phyloP scores from a whole-genome alignment of 331 rosid genomes.

The Ulmus americana region DNA sequence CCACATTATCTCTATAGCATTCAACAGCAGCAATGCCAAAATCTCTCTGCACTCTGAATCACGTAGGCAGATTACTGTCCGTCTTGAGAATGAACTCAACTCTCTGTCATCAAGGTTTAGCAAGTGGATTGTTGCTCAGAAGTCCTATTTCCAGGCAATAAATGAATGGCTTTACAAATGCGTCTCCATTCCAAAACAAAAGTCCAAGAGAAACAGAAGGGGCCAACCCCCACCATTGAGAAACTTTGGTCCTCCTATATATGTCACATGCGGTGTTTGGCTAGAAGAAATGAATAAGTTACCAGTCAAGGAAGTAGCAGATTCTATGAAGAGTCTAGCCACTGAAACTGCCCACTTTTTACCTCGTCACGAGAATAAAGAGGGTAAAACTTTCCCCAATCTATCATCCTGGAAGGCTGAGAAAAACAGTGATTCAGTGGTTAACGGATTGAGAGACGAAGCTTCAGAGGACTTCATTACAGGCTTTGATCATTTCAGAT shows the following conservation, averaged over 20 bases:
- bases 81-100: slow-evolving; percentile 66
- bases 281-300: slow-evolving; percentile 34
- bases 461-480: slow-evolving; percentile 45
- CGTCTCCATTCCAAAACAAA: slow-evolving; percentile 33
- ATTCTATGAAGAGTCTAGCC: slow-evolving; percentile 52
- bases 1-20: slow-evolving; percentile 53
- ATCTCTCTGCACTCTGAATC: slow-evolving; percentile 56
- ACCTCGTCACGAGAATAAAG: slow-evolving; percentile 69
- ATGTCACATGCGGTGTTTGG: slow-evolving; percentile 56
- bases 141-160: slow-evolving; percentile 58
- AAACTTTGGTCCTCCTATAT: slow-evolving; percentile 58
- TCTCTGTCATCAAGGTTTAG: slow-evolving; percentile 51
- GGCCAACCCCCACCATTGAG: slow-evolving; percentile 17
- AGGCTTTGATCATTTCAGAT: slow-evolving; percentile 51
- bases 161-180: slow-evolving; percentile 77
- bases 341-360: slow-evolving; percentile 48
- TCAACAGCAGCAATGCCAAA: slow-evolving; percentile 43
- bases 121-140: slow-evolving; percentile 82
- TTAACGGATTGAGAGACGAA: slow-evolving; percentile 42
- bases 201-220: slow-evolving; percentile 48
- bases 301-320: slow-evolving; percentile 32
- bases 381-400: slow-evolving; percentile 31
- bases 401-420: slow-evolving; percentile 39
- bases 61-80: slow-evolving; percentile 48
- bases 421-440: slow-evolving; percentile 34